phyloP scores from a whole-genome alignment of 2,329 filamentous ascomycete species.

The Plenodomus tracheiphilus region DNA sequence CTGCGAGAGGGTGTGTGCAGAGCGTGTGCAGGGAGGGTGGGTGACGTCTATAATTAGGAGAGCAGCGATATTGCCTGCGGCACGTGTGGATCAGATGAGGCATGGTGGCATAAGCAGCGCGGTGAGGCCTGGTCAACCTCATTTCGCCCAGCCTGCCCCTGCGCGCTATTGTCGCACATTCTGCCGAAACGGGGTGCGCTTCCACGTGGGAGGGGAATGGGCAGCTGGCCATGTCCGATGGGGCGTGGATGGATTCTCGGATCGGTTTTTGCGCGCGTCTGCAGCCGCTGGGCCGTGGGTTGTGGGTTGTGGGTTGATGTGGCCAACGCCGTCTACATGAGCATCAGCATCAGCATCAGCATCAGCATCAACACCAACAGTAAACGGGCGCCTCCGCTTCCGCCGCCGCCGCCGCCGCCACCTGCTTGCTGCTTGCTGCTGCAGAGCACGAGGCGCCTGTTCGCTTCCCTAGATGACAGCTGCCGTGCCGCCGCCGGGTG shows the following conservation, averaged over 20 bases:
- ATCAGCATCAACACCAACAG: too few species aligned
- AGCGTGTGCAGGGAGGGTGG: slow-evolving; percentile 6
- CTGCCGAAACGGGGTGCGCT: slow-evolving; percentile 29
- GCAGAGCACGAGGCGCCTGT: slow-evolving; percentile 32
- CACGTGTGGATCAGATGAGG: slow-evolving; percentile 36
- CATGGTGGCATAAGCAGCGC: slow-evolving; percentile 32
- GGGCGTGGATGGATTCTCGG: slow-evolving; percentile 9
- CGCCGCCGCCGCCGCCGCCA: too few species aligned
- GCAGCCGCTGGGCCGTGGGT: slow-evolving; percentile 13
- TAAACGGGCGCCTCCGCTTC: not conserved
- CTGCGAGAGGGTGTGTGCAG: too few species aligned
- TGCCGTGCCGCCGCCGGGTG: slow-evolving; percentile 25
- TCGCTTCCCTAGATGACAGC: slow-evolving; percentile 34
- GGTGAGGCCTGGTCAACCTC: slow-evolving; percentile 17
- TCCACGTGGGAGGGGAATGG: slow-evolving; percentile 39
- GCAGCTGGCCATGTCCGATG: too few species aligned
- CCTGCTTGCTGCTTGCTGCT: too few species aligned
- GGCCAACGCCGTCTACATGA: too few species aligned
- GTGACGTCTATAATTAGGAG: slow-evolving; percentile 37
- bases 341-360: too few species aligned
- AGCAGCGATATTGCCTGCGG: slow-evolving; percentile 38
- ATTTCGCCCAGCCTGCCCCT: slow-evolving; percentile 29
- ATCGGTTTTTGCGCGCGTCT: slow-evolving; percentile 24
- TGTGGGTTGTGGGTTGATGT: too few species aligned
- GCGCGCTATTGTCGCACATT: slow-evolving; percentile 25